phyloP scores from a whole-genome alignment of 257 asterid species.

The Nicotiana paniculata region DNA sequence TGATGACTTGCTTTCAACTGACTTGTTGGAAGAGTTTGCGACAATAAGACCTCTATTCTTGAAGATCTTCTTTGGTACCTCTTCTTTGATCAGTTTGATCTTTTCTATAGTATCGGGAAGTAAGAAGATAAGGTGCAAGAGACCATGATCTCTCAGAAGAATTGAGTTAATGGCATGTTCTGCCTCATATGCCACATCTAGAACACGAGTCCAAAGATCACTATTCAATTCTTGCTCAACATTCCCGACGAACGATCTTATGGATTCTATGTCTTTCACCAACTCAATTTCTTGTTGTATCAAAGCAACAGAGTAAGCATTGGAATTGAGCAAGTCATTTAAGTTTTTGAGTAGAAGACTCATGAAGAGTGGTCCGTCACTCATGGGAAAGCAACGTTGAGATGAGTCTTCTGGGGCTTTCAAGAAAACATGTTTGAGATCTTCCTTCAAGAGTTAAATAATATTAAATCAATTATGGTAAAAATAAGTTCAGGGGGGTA shows the following conservation, averaged over 20 bases:
- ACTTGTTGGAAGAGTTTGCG: neutral
- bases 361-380: neutral
- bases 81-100: neutral
- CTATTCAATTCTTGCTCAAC: neutral
- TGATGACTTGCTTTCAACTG: neutral
- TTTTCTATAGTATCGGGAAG: neutral
- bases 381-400: neutral
- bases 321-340: neutral
- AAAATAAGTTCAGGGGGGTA: too few species aligned
- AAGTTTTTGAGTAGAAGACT: neutral
- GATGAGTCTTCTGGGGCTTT: neutral
- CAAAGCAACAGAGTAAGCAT: neutral
- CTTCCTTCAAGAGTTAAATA: neutral
- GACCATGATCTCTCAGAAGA: neutral
- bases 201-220: neutral
- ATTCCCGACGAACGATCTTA: neutral
- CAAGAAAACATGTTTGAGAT: neutral
- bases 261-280: neutral
- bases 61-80: neutral
- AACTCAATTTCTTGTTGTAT: neutral
- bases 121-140: neutral
- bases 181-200: neutral
- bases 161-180: neutral
- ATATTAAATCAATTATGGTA: too few species aligned
- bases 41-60: neutral